Base-by-base conservation (phyloP, 2,329 filamentous ascomycete genomes). In the Domatiomyces globalis region DNA sequence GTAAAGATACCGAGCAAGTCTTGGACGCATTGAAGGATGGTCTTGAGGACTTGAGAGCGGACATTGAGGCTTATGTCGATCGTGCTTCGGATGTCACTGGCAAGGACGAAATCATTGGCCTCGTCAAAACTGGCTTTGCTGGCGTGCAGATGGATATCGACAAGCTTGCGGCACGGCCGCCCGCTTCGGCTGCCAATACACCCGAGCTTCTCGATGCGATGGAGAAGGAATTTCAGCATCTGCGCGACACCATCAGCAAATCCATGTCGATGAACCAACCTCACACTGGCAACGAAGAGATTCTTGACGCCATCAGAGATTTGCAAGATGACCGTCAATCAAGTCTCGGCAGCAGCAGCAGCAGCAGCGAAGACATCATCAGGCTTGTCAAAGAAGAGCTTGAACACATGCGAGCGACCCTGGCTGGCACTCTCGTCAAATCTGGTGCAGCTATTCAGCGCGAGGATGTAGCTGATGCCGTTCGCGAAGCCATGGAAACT, bases 11-110 rank as follows among this genome's bases (percentile, higher is more conserved):
- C 0, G 88, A 95, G 65, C 87, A 95, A 65, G 81, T 94, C 10
- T 73, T 95, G 4, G 86, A 92, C 65, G 85, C 87, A 0, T 83
- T 94, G 44, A 90, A 87, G 59, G 87, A 94, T 63, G 88, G 88
- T 0, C 75, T 95, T 12, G 87, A 94, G 59, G 83, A 79, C 58
- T 77, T 96, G 5, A 81, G 87, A 9, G 70, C 73, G 10, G 85
- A 94, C 53, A 85, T 96, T 50, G 87, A 95, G 63, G 73, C 73
- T 44, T 94, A 94, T 58, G 81, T 92, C 52, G 82, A 89, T 60
- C 81, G 80, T 46, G 79, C 81, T 6, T 75, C 80, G 15, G 84
- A 84, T 54, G 75, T 79, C 1, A 76, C 81, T 1, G 79, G 78
- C 18, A 87, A 89, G 54, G 83, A 90, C 58, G 85, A 92, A 55